These are phyloP conservation scores for Elsinoe necatrix DNA, from an alignment of 2,329 filamentous ascomycete genomes.

Conservation along the genomic window DNA sequence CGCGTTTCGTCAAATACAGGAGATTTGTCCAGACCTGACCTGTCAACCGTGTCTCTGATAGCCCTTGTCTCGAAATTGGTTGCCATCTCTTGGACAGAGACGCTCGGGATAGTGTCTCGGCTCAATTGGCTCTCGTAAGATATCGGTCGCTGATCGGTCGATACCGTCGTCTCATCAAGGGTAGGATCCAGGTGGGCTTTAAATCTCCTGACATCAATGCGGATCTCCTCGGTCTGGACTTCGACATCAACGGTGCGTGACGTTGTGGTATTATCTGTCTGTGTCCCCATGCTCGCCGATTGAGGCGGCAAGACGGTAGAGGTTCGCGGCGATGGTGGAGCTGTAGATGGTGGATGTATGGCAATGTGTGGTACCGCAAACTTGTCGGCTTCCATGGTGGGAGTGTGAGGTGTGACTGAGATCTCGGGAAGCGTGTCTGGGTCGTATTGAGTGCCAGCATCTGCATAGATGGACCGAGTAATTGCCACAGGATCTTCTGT, in stretches of 20 bases:
- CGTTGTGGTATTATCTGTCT: conserved; percentile 54
- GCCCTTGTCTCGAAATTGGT: conserved; percentile 1
- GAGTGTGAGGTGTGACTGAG: background rate
- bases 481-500: background rate
- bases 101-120: conserved; percentile 10
- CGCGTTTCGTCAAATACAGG: background rate
- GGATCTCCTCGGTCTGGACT: conserved; percentile 86
- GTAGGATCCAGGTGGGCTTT: background rate
- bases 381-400: conserved; percentile 8
- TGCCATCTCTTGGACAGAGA: conserved; percentile 13
- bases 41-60: background rate
- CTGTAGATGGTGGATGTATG: conserved; percentile 78
- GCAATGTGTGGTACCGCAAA: conserved; percentile 63
- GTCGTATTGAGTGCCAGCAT: conserved; percentile 8
- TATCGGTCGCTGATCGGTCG: background rate
- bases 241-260: conserved; percentile 46
- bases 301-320: conserved; percentile 66
- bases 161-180: background rate
- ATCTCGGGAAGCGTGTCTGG: background rate
- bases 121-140: conserved; percentile 2
- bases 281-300: conserved; percentile 72
- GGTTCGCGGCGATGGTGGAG: conserved; percentile 68
- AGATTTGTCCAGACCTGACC: conserved; percentile 1
- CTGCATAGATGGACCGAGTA: background rate
- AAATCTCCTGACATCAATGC: conserved; percentile 53